Base-by-base conservation (phyloP, 495 filamentous ascomycete species). In the Talaromyces liani region DNA sequence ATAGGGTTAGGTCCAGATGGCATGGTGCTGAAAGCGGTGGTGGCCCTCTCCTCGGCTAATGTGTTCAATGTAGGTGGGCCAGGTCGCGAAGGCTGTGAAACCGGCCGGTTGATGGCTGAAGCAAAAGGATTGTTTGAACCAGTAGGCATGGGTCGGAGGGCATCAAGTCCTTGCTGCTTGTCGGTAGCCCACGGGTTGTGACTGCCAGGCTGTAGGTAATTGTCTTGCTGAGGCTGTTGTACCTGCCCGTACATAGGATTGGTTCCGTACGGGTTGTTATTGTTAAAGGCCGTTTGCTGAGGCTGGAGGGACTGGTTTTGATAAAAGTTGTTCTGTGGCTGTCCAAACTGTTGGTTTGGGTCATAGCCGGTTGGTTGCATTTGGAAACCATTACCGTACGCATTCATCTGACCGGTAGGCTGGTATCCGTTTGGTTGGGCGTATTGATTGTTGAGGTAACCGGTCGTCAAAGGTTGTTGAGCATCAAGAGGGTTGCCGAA, bases 101-200 rank as follows among this genome's bases (percentile, higher is more conserved):
- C 66, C 69, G 81, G 82, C 6, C 80, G 78, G 31, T 71, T 67
- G 24, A 91, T 89, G 68, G 92, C 91, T 22, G 91, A 90, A 5
- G 93, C 93, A 70, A 98, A 98, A 34, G 93, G 93, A 67, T 98
- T 98, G 78, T 97, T 98, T 0, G 93, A 97, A 58, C 93, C 93
- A 25, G 93, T 97, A 1, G 90, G 75, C 69, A 83, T 78, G 16
- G 80, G 79, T 61, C 80, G 79, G 49, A 82, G 67, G 33, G 74
- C 58, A 64, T 82, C 79, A 5, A 73, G 69, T 59, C 73, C 74
- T 62, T 77, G 74, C 58, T 74, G 69, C 62, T 80, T 82, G 55
- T 72, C 73, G 4, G 72, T 68, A 47, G 79, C 75, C 79, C 80
- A 83, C 8, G 93, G 93, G 73, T 97, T 97, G 76, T 97, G 92